Evolutionary conservation across 139 green algal species (phyloP).

Genomic region (Micromonas pusilla): DNA sequence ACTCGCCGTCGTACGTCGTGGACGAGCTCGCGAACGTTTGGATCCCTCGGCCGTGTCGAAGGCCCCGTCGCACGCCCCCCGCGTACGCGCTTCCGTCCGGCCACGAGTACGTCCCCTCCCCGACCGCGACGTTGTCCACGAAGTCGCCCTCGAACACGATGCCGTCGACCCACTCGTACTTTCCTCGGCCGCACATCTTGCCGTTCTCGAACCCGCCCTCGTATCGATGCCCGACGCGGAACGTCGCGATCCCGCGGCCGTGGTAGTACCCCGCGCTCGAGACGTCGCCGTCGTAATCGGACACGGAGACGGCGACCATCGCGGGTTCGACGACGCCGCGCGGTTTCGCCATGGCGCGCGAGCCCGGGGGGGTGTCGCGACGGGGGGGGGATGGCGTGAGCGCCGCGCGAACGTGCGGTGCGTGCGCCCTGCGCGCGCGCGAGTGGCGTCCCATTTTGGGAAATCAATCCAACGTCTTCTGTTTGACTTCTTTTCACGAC

Average conservation of each 20-base stretch:
- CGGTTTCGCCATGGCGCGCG: neutral
- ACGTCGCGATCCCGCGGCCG: neutral
- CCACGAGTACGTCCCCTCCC: conserved; percentile 31
- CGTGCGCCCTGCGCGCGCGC: too few relatives aligned
- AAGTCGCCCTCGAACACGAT: conserved; percentile 25
- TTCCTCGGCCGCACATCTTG: conserved; percentile 20
- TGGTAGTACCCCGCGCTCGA: neutral
- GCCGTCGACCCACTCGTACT: conserved; percentile 25
- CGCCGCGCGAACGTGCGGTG: too few relatives aligned
- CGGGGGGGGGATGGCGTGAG: too few relatives aligned
- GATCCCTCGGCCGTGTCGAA: conserved; percentile 7
- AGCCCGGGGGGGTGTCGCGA: too few relatives aligned
- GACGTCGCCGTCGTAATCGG: neutral
- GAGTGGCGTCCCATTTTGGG: too few relatives aligned
- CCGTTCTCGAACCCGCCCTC: neutral
- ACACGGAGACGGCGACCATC: neutral
- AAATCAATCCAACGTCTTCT: too few relatives aligned
- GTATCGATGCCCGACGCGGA: conserved; percentile 16
- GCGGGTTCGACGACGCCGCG: neutral
- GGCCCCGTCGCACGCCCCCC: neutral
- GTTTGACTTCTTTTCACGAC: too few relatives aligned
- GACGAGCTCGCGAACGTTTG: neutral
- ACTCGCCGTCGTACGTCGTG: conserved; percentile 30
- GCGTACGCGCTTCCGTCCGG: conserved; percentile 8
- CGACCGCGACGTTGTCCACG: conserved; percentile 2